These are phyloP conservation scores for Ophiocordyceps unilateralis DNA, from an alignment of 2,329 filamentous ascomycete species.

Conservation along the genomic window DNA sequence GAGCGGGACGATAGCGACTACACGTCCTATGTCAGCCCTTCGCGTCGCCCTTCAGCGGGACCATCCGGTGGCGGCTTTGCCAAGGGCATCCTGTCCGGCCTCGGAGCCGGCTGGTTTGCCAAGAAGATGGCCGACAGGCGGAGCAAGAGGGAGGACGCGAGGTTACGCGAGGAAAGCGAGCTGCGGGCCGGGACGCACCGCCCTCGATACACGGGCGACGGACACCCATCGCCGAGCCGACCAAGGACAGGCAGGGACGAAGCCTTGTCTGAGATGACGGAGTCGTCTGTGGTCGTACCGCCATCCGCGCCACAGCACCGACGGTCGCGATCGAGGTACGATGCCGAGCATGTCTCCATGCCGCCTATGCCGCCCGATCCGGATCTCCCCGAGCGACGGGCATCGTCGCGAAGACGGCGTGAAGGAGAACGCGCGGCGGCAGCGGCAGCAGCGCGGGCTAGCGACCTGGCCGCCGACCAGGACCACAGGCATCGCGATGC, in stretches of 20 bases:
- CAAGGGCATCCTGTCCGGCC: slow-evolving; percentile 39
- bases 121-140: slow-evolving; percentile 44
- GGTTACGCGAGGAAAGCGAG: slow-evolving; percentile 31
- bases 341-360: slow-evolving; percentile 25
- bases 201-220: slow-evolving; percentile 55
- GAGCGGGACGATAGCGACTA: slow-evolving; percentile 38
- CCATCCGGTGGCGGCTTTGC: slow-evolving; percentile 29
- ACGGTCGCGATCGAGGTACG: slow-evolving; percentile 8
- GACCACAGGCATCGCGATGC: slow-evolving; percentile 17
- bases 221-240: slow-evolving; percentile 32
- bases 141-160: slow-evolving; percentile 28
- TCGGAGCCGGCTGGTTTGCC: slow-evolving; percentile 53
- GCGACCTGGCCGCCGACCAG: slow-evolving; percentile 26
- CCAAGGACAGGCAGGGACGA: slow-evolving; percentile 14
- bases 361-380: slow-evolving; percentile 37
- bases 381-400: slow-evolving; percentile 18
- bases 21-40: slow-evolving; percentile 45
- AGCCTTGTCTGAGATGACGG: slow-evolving; percentile 16
- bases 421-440: slow-evolving; percentile 28
- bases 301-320: slow-evolving; percentile 9
- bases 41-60: slow-evolving; percentile 32
- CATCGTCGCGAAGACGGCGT: slow-evolving; percentile 28
- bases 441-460: slow-evolving; percentile 28
- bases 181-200: slow-evolving; percentile 40
- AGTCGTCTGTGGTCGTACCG: slow-evolving; percentile 16